phyloP scores from a whole-genome alignment of 2,329 filamentous ascomycete genomes.

The Aspergillus sp. region DNA sequence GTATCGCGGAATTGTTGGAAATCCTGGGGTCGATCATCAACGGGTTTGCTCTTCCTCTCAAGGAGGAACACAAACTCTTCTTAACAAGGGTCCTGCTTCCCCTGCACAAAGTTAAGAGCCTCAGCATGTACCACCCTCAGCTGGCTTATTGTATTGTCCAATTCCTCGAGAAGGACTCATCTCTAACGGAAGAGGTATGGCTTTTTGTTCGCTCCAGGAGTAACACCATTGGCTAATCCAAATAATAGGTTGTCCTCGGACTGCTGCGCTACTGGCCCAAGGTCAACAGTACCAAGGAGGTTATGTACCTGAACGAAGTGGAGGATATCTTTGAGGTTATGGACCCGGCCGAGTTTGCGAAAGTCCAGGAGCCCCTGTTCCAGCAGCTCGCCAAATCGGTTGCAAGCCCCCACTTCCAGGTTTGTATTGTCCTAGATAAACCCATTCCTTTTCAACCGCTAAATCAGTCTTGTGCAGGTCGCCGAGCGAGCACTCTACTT shows the following conservation, averaged over 20 bases:
- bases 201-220: background rate
- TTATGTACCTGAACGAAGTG: conserved; percentile 99
- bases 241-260: conserved; percentile 77
- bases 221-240: conserved; percentile 10
- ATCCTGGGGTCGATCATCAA: conserved; percentile 99
- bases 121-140: conserved; percentile 99
- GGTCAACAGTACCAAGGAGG: conserved; percentile 98
- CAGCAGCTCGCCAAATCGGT: conserved; percentile 97
- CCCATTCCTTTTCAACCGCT: conserved; percentile 9
- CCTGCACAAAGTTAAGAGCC: conserved; percentile 94
- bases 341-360: conserved; percentile 97
- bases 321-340: conserved; percentile 99
- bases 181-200: conserved; percentile 88
- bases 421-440: conserved; percentile 28
- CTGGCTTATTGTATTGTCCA: conserved; percentile 98
- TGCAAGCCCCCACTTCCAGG: conserved; percentile 96
- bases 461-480: conserved; percentile 54
- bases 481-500: conserved; percentile 97
- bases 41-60: conserved; percentile 91
- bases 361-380: conserved; percentile 96
- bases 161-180: conserved; percentile 96
- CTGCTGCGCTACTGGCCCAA: conserved; percentile 97
- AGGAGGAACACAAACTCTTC: conserved; percentile 99
- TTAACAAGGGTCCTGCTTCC: conserved; percentile 89
- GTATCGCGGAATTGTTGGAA: conserved; percentile 92